Evolutionary conservation across 2,329 filamentous ascomycete genomes (phyloP).

Genomic region (Cordyceps cateniannulata): DNA sequence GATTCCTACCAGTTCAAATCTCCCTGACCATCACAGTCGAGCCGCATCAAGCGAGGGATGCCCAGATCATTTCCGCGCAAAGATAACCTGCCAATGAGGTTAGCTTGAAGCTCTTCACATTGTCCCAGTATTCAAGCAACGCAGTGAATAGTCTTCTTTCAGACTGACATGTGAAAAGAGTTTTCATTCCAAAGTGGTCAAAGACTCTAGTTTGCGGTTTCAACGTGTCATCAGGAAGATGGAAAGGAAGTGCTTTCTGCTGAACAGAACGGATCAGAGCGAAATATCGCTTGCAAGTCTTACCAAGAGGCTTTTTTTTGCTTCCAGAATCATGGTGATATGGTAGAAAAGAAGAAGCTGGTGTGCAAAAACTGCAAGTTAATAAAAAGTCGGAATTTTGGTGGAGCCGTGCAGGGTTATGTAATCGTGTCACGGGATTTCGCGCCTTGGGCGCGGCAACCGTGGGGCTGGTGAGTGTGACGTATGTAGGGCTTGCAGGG

Average conservation of each 20-base stretch:
- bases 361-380: slow-evolving; percentile 21
- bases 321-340: slow-evolving; percentile 10
- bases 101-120: not conserved
- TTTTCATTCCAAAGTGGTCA: slow-evolving; percentile 82
- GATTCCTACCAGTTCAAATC: slow-evolving; percentile 26
- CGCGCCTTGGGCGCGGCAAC: slow-evolving; percentile 24
- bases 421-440: slow-evolving; percentile 25
- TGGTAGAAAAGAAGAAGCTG: slow-evolving; percentile 19
- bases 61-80: not conserved
- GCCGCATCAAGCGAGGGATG: no score
- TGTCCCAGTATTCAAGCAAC: not conserved
- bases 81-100: not conserved
- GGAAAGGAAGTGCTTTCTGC: slow-evolving; percentile 14
- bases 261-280: slow-evolving; percentile 5
- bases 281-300: slow-evolving; percentile 10
- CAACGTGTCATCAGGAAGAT: slow-evolving; percentile 68
- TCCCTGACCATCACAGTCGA: not conserved
- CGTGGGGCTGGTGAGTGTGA: not conserved
- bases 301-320: slow-evolving; percentile 23
- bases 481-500: slow-evolving; percentile 1
- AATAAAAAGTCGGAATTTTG: slow-evolving; percentile 16
- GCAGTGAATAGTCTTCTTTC: slow-evolving; percentile 39
- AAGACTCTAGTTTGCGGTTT: slow-evolving; percentile 98
- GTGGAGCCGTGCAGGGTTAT: slow-evolving; percentile 14
- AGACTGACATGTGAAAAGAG: slow-evolving; percentile 86